Conservation (phyloP, 2,329 filamentous ascomycete species). For the Curvularia spicifera region DNA sequence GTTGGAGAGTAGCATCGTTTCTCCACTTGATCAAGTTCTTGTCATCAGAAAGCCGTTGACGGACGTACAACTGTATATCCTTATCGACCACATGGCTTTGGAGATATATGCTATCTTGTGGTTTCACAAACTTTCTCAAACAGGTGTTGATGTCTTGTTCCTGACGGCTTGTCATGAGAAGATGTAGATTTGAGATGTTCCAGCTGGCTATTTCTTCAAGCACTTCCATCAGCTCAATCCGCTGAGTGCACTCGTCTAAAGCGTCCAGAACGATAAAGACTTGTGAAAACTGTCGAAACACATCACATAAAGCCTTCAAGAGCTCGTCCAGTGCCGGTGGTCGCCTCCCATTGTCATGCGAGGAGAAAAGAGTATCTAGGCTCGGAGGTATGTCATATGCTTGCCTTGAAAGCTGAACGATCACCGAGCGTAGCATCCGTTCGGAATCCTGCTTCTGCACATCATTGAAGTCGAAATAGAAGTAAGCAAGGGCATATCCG, state of each 20-base stretch:
- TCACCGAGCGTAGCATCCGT: constrained; percentile 48
- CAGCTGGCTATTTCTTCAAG: constrained; percentile 29
- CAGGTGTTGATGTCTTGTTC: constrained; percentile 37
- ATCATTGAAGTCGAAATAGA: constrained; percentile 50
- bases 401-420: constrained; percentile 45
- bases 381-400: constrained; percentile 16
- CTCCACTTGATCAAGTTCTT: constrained; percentile 34
- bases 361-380: constrained; percentile 38
- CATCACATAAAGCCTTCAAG: constrained; percentile 25
- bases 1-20: constrained; percentile 31
- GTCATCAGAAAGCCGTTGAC: constrained; percentile 46
- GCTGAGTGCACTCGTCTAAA: constrained; percentile 37
- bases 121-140: constrained; percentile 21
- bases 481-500: constrained; percentile 28
- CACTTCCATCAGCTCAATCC: constrained; percentile 30
- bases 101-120: constrained; percentile 27
- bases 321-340: constrained; percentile 35
- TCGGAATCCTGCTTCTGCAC: constrained; percentile 45
- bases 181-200: constrained; percentile 31
- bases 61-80: constrained; percentile 39
- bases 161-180: constrained; percentile 39
- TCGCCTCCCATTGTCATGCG: constrained; percentile 26
- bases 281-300: constrained; percentile 33
- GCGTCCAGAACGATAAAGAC: constrained; percentile 36
- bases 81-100: constrained; percentile 34